Evolutionary conservation across 345 rosid genomes (phyloP), one percentile per base, ranked within the genome.

Genomic region (Eucalyptus curtisii): DNA sequence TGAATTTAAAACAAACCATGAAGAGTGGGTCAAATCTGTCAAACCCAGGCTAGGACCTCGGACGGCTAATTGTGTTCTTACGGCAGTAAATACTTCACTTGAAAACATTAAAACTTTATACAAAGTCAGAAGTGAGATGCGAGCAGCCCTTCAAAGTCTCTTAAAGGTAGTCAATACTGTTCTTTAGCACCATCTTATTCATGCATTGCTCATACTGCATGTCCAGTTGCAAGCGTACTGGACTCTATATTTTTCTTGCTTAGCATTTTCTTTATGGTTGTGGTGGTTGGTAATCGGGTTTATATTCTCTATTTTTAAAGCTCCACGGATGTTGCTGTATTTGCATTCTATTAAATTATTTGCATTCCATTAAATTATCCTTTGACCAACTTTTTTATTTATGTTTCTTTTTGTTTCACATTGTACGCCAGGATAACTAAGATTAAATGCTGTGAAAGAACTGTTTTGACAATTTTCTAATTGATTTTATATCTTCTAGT

Each of bases 1-100:
- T 93, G 99, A 96, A 90, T 96, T 97, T 91, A 96, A 91, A 92
- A 94, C 96, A 89, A 96, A 95, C 92, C 94, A 97, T 91, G 98
- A 95, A 93, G 99, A 95, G 89, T 97, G 99, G 99, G 92, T 95
- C 87, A 92, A 91, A 87, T 92, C 97, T 66, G 96, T 94, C 91
- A 95, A 95, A 91, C 98, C 98, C 68, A 94, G 91, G 88, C 90
- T 96, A 85, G 98, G 95, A 88, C 90, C 95, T 91, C 92, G 90
- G 91, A 91, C 94, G 53, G 94, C 95, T 91, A 89, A 87, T 90
- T 89, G 59, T 89, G 95, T 96, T 91, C 91, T 76, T 59, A 90
- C 92, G 88, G 96, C 99, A 86, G 90, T 96, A 50, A 93, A 94
- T 86, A 91, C 94, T 66, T 92, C 91, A 64, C 64, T 91, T 40